Evolutionary conservation across 2,329 filamentous ascomycete species (phyloP), one percentile per base, ranked within the genome.

Genomic region (Penicillium sp.): DNA sequence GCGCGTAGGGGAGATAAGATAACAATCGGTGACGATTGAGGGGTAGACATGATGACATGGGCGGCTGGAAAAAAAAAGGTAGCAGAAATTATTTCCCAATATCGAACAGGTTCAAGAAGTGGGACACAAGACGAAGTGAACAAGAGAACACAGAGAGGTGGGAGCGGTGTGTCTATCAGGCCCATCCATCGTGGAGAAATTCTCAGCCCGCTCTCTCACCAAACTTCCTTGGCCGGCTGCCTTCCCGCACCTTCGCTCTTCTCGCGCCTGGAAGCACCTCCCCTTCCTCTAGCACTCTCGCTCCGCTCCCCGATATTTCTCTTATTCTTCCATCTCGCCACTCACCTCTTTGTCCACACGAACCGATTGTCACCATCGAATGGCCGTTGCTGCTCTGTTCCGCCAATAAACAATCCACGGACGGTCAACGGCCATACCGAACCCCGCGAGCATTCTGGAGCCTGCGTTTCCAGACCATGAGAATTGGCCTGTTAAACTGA

Each of bases 301-400:
- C 24, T 9, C 41, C 25, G 30, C 31, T 16, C 9, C 6, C 46
- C 20, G 30, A 41, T 16, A 9, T 38, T n/a, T 36, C 27, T 44
- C 36, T 13, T 5, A 24, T 42, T 39, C n/a, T 22, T 25, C 5
- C 7, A 14, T 9, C 42, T 22, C 33, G 6, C 28, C 35, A 3
- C 11, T 22, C 9, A n/a, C 35, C 30, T 44, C 35, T 18, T 41
- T 42, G 44, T 22, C 38, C 11, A 27, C 31, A 46, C 50, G 31
- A 38, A 50, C 31, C 48, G 46, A 50, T 42, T 49, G 27, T 36
- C 43, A 31, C 44, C 40, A 33, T 56, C 41, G 55, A 55, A 55
- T 57, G 59, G 61, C 57, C 59, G 55, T 58, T 60, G 60, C 45
- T 55, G 47, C 59, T 57, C 56, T 58, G 59, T 61, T 53, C 53